Conservation (phyloP, 352 stramenopile genomes). For the Elongisporangium prolatum region DNA sequence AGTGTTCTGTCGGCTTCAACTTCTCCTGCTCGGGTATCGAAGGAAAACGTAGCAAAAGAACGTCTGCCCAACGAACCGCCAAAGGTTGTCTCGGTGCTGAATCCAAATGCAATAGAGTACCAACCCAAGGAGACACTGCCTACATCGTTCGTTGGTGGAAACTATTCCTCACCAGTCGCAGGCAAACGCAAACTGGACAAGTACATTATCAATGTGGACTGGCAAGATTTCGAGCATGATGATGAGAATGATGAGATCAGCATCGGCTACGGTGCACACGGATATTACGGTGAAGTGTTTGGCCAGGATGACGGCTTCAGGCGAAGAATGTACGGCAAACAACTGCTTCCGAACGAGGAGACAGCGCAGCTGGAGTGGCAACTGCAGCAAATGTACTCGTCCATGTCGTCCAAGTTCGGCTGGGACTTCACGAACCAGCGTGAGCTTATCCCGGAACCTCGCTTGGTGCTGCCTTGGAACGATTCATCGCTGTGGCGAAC, state of each 20-base stretch:
- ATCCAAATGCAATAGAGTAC: conserved; percentile 56
- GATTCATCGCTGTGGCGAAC: conserved; percentile 59
- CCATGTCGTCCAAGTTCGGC: conserved; percentile 58
- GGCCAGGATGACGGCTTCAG: conserved; percentile 5
- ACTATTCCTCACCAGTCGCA: conserved; percentile 6
- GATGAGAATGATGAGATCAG: conserved; percentile 5
- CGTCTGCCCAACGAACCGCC: conserved; percentile 4
- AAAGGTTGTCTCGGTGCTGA: conserved; percentile 26
- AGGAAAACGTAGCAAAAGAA: conserved; percentile 7
- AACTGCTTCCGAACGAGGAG: conserved; percentile 36
- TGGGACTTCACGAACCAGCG: conserved; percentile 70
- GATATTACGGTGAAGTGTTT: conserved; percentile 13
- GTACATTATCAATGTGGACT: conserved; percentile 50
- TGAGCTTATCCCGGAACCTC: conserved; percentile 21
- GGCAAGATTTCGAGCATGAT: conserved; percentile 24
- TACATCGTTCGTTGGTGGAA: not conserved
- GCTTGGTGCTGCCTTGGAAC: conserved; percentile 28
- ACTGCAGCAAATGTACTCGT: conserved; percentile 71
- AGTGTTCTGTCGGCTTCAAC: not conserved
- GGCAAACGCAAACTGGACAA: conserved; percentile 74
- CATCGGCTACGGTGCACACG: conserved; percentile 20
- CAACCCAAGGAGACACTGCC: conserved; percentile 23
- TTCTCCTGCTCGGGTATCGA: no score
- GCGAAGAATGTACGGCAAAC: not conserved
- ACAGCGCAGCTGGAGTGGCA: conserved; percentile 57